These are phyloP conservation scores for Pseudoscleropodium purum DNA, from an alignment of 225 moss, liverwort and hornwort genomes.

Conservation along the genomic window DNA sequence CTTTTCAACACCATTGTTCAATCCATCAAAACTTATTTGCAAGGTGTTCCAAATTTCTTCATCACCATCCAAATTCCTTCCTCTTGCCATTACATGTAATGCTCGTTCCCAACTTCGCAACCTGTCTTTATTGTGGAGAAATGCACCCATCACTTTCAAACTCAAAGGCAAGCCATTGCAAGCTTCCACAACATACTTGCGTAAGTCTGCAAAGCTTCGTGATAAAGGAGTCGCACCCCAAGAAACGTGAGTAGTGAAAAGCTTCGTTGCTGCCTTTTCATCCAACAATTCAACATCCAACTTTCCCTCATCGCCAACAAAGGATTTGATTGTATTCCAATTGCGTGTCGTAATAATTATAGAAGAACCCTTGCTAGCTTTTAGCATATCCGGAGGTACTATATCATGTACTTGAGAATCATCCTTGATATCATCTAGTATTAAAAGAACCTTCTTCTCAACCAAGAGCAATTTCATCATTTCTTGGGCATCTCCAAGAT, in stretches of 20 bases:
- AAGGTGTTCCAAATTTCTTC: background rate
- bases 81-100: background rate
- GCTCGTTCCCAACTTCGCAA: background rate
- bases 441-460: background rate
- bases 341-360: background rate
- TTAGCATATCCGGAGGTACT: accelerated
- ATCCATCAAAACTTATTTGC: background rate
- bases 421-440: background rate
- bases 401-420: background rate
- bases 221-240: background rate
- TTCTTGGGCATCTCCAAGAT: background rate
- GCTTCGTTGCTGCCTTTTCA: background rate
- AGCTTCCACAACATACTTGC: background rate
- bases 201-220: background rate
- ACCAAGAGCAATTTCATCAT: background rate
- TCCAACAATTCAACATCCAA: background rate
- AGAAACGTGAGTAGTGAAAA: background rate
- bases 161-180: background rate
- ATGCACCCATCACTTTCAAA: background rate
- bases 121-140: background rate
- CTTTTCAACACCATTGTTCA: background rate
- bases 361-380: background rate
- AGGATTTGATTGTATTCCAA: background rate
- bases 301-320: background rate
- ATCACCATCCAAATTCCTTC: background rate